Evolutionary conservation across 2,329 filamentous ascomycete species (phyloP).

Genomic region (Claviceps capensis): DNA sequence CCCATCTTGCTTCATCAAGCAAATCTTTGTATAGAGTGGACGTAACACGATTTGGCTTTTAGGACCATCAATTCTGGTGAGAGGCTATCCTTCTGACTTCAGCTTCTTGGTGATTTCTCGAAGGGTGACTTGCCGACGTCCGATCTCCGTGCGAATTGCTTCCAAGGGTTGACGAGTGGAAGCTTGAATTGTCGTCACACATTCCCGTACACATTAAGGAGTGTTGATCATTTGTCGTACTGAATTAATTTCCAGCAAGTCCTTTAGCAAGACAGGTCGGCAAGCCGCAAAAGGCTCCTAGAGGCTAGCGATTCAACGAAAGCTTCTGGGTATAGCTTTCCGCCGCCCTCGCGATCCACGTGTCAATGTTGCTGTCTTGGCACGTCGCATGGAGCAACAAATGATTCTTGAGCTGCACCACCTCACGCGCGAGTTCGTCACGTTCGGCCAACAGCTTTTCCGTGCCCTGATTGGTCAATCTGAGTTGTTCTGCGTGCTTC

Average conservation of each 20-base stretch:
- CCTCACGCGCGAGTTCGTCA: background rate
- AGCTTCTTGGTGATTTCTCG: no score
- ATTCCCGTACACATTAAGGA: no score
- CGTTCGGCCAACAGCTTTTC: background rate
- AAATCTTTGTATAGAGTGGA: no score
- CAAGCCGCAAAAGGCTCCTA: background rate
- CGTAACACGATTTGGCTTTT: no score
- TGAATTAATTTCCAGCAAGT: background rate
- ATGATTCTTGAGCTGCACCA: slow-evolving; percentile 3
- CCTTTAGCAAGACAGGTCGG: background rate
- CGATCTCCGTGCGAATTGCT: no score
- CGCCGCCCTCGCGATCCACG: slow-evolving; percentile 1
- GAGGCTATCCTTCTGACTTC: no score
- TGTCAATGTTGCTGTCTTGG: slow-evolving; percentile 1
- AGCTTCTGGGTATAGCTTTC: slow-evolving; percentile 1
- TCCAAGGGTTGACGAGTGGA: no score
- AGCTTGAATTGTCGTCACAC: no score
- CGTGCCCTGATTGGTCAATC: background rate
- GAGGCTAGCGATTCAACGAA: background rate
- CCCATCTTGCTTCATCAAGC: no score
- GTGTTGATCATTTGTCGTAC: background rate
- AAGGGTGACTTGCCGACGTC: no score
- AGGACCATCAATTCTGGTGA: no score
- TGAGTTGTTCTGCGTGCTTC: background rate
- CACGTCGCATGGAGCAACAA: slow-evolving; percentile 2